Evolutionary conservation across 805 yeast genomes (phyloP), one percentile per base, ranked within the genome.

Genomic region (Dipodascus albidus): DNA sequence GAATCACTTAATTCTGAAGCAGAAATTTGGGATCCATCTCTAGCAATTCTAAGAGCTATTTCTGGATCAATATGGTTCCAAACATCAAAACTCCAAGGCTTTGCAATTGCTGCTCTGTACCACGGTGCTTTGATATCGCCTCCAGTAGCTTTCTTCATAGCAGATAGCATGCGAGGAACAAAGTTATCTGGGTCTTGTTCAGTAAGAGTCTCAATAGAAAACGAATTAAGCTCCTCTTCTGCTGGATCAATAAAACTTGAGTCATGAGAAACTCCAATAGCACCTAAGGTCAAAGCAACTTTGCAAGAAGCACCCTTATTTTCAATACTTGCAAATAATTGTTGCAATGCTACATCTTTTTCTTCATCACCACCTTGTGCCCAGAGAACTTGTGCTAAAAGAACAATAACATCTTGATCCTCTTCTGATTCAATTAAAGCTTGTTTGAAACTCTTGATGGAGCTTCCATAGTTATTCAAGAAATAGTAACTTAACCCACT

Each of bases 291-390:
- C 55, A 90, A 67, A 0, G 87, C 82, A 1, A 86, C 80, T 22
- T 80, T 62, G 49, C 87, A 68, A 1, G 89, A 80, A 1, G 85
- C 73, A 0, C 95, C 96, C 54, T 77, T 67, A 2, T 69, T 72
- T 55, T 78, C 83, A 44, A 89, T 79, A 60, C 75, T 80, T 22
- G 76, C 74, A 59, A 85, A 83, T 48, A 91, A 68, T 65, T 88
- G 96, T 60, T 89, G 96, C 49, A 86, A 63, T 0, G 97, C 96
- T 1, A 89, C 90, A 57, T 81, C 84, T 55, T 80, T 82, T 1
- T 93, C 81, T 3, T 85, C 93, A n/a, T 77, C 80, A 0, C 81
- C 77, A n/a, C 81, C 85, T 54, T 79, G 78, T 1, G 87, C 87
- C 70, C 83, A 85, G 50, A 93, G 71, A 0, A 90, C 84, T 63